These are phyloP conservation scores for Psophocarpus tetragonolobus DNA, from an alignment of 306 rosid genomes.

Conservation along the genomic window DNA sequence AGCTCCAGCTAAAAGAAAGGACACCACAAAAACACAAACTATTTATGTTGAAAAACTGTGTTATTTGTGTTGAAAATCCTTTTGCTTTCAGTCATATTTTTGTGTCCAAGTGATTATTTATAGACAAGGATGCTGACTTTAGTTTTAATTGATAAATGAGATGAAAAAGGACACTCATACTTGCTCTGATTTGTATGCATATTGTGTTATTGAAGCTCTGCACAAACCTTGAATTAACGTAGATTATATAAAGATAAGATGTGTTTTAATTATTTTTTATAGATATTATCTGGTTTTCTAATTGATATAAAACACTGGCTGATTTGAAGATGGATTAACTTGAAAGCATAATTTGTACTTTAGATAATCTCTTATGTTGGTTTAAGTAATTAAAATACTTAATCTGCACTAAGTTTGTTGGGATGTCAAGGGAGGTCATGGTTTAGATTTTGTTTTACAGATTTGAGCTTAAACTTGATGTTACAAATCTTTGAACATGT, in stretches of 20 bases:
- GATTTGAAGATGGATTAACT: not conserved
- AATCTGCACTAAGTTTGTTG: not conserved
- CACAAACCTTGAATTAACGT: not conserved
- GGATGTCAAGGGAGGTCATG: not conserved
- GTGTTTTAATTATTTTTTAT: not conserved
- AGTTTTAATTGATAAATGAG: not conserved
- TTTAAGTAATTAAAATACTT: not conserved
- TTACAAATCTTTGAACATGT: not conserved
- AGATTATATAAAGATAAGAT: not conserved
- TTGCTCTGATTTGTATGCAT: not conserved
- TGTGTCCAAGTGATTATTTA: not conserved
- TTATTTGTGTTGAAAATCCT: no score
- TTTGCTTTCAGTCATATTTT: not conserved
- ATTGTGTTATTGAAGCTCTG: not conserved
- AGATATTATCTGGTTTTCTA: not conserved
- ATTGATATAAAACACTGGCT: not conserved
- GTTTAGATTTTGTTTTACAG: not conserved
- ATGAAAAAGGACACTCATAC: not conserved
- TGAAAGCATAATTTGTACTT: not conserved
- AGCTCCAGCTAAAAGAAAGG: not conserved
- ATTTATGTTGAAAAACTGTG: slow-evolving; percentile 3
- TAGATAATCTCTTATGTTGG: not conserved
- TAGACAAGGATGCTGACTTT: not conserved
- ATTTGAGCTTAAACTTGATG: not conserved
- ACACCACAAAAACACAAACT: not conserved